Percentiles rank a stretch among this genome's conserved stretches.
Conservation (phyloP, 75 land plant genomes). For the Larix kaempferi region DNA sequence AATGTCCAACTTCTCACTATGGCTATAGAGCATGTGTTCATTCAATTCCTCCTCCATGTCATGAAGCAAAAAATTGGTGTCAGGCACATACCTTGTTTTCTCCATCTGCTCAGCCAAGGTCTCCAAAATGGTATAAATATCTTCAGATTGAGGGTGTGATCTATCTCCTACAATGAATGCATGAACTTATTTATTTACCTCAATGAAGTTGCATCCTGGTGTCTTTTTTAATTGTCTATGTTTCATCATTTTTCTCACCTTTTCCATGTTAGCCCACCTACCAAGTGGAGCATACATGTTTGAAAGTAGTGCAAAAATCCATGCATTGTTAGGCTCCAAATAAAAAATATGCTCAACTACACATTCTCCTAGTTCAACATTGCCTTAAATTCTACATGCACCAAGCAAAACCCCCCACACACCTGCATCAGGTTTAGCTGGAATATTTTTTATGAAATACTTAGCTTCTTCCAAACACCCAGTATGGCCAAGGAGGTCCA, state of each 20-base stretch:
- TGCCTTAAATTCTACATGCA: slow-evolving; percentile 12
- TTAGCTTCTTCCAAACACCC: slow-evolving; percentile 15
- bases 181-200: slow-evolving; percentile 12
- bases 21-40: slow-evolving; percentile 13
- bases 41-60: not conserved
- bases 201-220: slow-evolving; percentile 13
- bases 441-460: slow-evolving; percentile 3
- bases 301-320: slow-evolving; percentile 13
- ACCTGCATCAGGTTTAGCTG: not conserved
- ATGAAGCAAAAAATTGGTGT: slow-evolving; percentile 5
- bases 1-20: slow-evolving; percentile 18
- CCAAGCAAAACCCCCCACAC: slow-evolving; percentile 19
- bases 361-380: slow-evolving; percentile 5
- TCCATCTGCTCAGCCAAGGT: slow-evolving; percentile 3
- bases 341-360: not conserved
- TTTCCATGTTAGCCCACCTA: slow-evolving; percentile 2
- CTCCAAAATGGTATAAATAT: slow-evolving; percentile 4
- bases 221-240: not conserved
- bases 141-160: slow-evolving; percentile 11
- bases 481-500: slow-evolving; percentile 25
- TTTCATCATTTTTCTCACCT: slow-evolving; percentile 6
- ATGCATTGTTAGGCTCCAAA: slow-evolving; percentile 9
- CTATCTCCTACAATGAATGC: slow-evolving; percentile 11
- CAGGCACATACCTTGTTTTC: slow-evolving; percentile 5
- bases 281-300: slow-evolving; percentile 20